Evolutionary conservation across 2,329 filamentous ascomycete genomes (phyloP).

Genomic region (Microsporum canis): DNA sequence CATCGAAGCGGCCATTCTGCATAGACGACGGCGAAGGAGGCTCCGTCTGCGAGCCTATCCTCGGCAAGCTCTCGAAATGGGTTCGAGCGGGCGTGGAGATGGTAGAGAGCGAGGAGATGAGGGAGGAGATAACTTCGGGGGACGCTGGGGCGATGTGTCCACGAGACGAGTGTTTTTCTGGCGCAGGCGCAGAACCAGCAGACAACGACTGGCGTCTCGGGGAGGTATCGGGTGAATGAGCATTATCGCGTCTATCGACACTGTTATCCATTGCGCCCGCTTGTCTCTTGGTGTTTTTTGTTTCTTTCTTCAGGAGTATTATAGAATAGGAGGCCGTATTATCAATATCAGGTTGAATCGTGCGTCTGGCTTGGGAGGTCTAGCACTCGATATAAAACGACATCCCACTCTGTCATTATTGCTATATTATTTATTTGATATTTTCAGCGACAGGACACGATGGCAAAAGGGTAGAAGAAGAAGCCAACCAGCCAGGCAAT

Average conservation of each 20-base stretch:
- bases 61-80: slow-evolving; percentile 53
- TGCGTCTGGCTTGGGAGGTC: background rate
- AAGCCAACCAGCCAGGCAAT: background rate
- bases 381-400: background rate
- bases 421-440: background rate
- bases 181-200: slow-evolving; percentile 19
- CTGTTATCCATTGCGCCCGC: background rate
- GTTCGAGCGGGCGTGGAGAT: slow-evolving; percentile 53
- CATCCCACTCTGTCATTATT: slow-evolving; percentile 1
- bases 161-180: slow-evolving; percentile 19
- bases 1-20: slow-evolving; percentile 22
- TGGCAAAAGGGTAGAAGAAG: background rate
- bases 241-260: background rate
- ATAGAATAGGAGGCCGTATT: background rate
- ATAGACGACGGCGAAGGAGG: slow-evolving; percentile 25
- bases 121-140: slow-evolving; percentile 44
- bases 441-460: background rate
- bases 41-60: slow-evolving; percentile 32
- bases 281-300: no score
- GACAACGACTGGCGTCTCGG: slow-evolving; percentile 35
- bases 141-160: slow-evolving; percentile 34
- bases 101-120: slow-evolving; percentile 51
- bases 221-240: background rate
- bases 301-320: no score
- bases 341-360: background rate